Evolutionary conservation across 2,329 filamentous ascomycete species (phyloP), one percentile per base, ranked within the genome.

Genomic region (Hypoxylon sp.): DNA sequence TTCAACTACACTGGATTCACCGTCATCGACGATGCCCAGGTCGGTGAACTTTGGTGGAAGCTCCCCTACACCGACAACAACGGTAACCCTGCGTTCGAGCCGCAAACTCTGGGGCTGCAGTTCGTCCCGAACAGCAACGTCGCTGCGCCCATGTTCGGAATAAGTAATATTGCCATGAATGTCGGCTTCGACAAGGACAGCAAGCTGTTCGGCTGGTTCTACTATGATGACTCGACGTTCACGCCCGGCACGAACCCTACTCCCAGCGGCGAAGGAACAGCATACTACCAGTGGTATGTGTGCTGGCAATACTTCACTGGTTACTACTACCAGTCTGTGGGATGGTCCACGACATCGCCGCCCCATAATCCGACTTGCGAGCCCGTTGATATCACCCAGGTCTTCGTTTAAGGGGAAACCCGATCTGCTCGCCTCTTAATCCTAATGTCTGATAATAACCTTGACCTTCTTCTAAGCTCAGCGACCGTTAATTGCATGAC

Each of bases 281-380:
- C 70, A 3, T 68, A 75, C 62, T 79, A 80, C 67, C 73, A 78
- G 70, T 81, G 78, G 78, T 77, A 75, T 51, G 73, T 75, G 3
- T 81, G 79, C 74, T 80, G 72, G 70, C 77, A 78, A 47, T 76
- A 75, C 70, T 72, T 76, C 50, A 72, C 68, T 17, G 67, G 74
- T 5, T 80, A 80, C 65, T 80, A 76, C 70, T 80, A 80, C 68
- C 74, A 79, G 22, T 73, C 77, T 2, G 63, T 81, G 8, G 78
- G 70, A 14, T 81, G 79, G 78, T 67, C 74, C 3, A 73, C 73
- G 9, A 46, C 62, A 6, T 63, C 68, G 3, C 58, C 70, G 13
- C 78, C 79, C n/a, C 74, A 75, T 67, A 80, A 81, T 70, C 79
- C 79, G 33, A 80, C 78, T 9, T 81, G 79, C 65, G 70, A 76